phyloP scores from a whole-genome alignment of 73 alveolate genomes.

The Durusdinium trenchii region DNA sequence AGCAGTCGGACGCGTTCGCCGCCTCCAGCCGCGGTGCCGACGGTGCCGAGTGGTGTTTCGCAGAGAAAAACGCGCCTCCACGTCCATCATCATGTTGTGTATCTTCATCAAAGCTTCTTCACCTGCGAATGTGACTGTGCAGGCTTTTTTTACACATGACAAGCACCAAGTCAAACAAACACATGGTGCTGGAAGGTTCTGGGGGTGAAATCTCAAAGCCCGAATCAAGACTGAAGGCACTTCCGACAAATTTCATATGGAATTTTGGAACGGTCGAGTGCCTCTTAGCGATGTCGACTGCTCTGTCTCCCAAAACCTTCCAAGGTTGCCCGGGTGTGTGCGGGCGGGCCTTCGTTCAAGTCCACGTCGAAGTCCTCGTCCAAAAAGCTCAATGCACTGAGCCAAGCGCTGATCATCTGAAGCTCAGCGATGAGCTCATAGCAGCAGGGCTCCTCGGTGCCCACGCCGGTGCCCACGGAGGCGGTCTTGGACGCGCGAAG shows the following conservation, averaged over 20 bases:
- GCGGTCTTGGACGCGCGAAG: too few species aligned
- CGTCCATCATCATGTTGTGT: conserved; percentile 55
- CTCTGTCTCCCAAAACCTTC: neutral
- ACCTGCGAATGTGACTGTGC: neutral
- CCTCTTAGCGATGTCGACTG: neutral
- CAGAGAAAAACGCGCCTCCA: too few species aligned
- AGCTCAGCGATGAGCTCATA: conserved; percentile 65
- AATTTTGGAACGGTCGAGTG: neutral
- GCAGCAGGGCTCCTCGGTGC: conserved; percentile 39
- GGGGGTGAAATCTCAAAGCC: neutral
- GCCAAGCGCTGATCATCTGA: conserved; percentile 76
- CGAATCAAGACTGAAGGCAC: too few species aligned
- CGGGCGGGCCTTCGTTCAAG: conserved; percentile 37
- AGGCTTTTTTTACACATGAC: too few species aligned
- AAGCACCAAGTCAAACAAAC: neutral
- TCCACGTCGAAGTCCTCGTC: conserved; percentile 70
- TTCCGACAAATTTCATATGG: neutral
- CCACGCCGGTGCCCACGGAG: neutral
- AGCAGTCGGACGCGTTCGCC: too few species aligned
- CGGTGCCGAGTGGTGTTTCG: too few species aligned
- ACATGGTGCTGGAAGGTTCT: neutral
- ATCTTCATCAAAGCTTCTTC: conserved; percentile 39
- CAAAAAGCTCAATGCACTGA: conserved; percentile 37
- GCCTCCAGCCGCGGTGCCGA: too few species aligned
- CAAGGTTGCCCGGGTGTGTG: neutral